Conservation (phyloP, 176 grass and related monocot genomes). For the Rhynchospora pubera region DNA sequence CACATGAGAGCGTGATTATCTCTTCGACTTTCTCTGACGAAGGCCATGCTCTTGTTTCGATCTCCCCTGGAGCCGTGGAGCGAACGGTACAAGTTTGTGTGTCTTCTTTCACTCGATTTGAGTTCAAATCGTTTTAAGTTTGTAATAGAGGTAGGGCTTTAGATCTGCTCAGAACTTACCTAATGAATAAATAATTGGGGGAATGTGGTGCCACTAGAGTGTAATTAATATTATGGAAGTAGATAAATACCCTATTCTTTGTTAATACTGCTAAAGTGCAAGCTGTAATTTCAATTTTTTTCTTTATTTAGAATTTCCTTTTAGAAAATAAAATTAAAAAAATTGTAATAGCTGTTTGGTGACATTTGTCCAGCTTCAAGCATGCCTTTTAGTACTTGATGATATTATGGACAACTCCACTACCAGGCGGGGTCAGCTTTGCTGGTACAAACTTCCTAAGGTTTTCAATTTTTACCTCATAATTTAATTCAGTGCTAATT, state of each 20-base stretch:
- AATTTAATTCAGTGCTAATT: background rate
- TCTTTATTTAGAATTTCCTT: background rate
- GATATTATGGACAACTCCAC: constrained; percentile 93
- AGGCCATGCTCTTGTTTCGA: no score
- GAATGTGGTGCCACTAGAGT: background rate
- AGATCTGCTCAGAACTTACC: background rate
- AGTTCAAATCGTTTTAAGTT: no score
- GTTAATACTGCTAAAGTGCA: constrained; percentile 20
- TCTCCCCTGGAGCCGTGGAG: no score
- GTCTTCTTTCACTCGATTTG: no score
- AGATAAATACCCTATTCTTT: background rate
- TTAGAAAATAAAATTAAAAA: constrained; percentile 3
- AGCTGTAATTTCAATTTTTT: constrained; percentile 1
- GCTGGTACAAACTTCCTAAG: constrained; percentile 76
- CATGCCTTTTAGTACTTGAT: constrained; percentile 95
- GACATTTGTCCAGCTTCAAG: constrained; percentile 68
- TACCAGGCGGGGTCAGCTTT: constrained; percentile 79
- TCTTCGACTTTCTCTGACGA: no score
- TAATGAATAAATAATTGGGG: background rate
- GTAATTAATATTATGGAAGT: background rate
- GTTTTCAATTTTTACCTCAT: constrained; percentile 26
- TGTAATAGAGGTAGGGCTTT: background rate
- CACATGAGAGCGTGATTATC: no score
- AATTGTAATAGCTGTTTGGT: constrained; percentile 16
- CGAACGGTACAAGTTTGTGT: no score